Evolutionary conservation across 2,329 filamentous ascomycete genomes (phyloP), one percentile per base, ranked within the genome.

Genomic region (Ophiostoma ulmi): DNA sequence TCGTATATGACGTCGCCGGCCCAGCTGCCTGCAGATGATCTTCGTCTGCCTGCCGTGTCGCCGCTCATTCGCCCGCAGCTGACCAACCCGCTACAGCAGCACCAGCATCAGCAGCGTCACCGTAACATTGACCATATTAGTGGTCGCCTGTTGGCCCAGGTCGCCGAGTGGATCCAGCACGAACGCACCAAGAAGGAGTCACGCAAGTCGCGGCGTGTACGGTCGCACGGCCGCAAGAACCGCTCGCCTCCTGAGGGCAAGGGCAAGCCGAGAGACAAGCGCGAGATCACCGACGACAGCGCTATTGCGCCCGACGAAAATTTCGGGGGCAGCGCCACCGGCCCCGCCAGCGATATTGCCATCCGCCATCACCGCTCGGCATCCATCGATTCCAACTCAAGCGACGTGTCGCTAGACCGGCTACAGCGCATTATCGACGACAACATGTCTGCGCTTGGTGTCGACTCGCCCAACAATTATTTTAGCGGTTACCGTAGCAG

Each of bases 161-260:
- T 97, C 17, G 85, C 87, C 36, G 88, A 92, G 74, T 98, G 94
- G 94, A 81, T 97, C 55, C 88, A 94, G 75, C 87, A 90, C 68
- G 93, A 97, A 80, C 91, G 90, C 77, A 80, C 83, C 41, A 91
- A 90, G 78, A 88, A 88, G 75, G 84, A 85, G 55, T 80, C 83
- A 11, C 83, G 84, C 68, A 87, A 84, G 76, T 79, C 82, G 76
- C 84, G 77, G 75, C 83, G 80, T 78, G 55, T 74, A 75, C 72
- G 70, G 75, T 13, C 70, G 73, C 76, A 76, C 52, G 81, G 79
- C 72, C 82, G 80, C 75, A 83, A 80, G 77, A 65, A 65, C n/a
- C 63, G 63, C 35, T 65, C 14, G 63, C 61, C 26, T 74, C 14
- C 52, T 69, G 65, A 69, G 39, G 64, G 44, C 61, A 48, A 69